Conservation (phyloP, 2,329 filamentous ascomycete species). For the Pseudogymnoascus sp. region DNA sequence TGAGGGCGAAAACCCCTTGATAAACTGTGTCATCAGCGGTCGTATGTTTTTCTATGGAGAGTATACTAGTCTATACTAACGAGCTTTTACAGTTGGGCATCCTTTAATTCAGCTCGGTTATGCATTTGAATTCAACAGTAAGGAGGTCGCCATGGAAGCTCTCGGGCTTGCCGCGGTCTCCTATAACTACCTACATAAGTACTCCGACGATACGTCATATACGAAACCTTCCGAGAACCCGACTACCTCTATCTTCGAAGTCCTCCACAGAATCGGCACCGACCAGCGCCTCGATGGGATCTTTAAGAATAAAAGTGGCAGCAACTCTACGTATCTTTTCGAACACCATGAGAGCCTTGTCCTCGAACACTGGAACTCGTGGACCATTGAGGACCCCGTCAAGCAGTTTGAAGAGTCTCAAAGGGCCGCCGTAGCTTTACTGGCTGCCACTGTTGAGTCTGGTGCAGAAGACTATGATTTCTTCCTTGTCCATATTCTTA, state of each 20-base stretch:
- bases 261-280: slow-evolving; percentile 58
- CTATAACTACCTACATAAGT: slow-evolving; percentile 54
- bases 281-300: slow-evolving; percentile 65
- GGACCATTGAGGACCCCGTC: slow-evolving; percentile 62
- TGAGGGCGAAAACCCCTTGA: slow-evolving; percentile 62
- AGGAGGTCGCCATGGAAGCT: slow-evolving; percentile 82
- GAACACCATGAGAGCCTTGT: slow-evolving; percentile 59
- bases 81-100: slow-evolving; percentile 58
- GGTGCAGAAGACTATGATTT: slow-evolving; percentile 67
- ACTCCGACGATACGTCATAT: slow-evolving; percentile 65
- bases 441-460: slow-evolving; percentile 51
- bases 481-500: slow-evolving; percentile 73
- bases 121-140: slow-evolving; percentile 78
- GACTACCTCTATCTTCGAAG: slow-evolving; percentile 56
- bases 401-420: slow-evolving; percentile 68
- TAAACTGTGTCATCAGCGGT: slow-evolving; percentile 71
- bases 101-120: slow-evolving; percentile 94
- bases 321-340: slow-evolving; percentile 62
- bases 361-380: slow-evolving; percentile 86
- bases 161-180: slow-evolving; percentile 57
- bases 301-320: slow-evolving; percentile 48
- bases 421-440: slow-evolving; percentile 50
- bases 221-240: slow-evolving; percentile 53
- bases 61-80: slow-evolving; percentile 22
- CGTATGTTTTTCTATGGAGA: slow-evolving; percentile 46